Conservation (phyloP, 1,284 basidiomycete species). For the Marasmius tenuissimus region DNA sequence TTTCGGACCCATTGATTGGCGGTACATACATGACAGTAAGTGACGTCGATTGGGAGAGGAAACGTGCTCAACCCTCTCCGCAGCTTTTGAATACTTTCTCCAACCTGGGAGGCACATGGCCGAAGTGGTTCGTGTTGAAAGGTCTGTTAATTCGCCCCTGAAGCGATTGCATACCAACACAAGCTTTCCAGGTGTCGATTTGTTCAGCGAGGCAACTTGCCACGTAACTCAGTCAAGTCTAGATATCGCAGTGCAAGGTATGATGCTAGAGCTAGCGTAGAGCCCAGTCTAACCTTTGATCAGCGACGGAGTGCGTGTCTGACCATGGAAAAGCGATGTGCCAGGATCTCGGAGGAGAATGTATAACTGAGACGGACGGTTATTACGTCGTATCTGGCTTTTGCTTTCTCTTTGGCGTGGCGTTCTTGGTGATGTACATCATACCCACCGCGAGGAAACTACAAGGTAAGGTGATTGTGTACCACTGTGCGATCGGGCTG, state of each 20-base stretch:
- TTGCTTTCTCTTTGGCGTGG: slow-evolving; percentile 76
- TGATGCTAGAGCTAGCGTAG: neutral
- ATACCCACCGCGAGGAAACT: slow-evolving; percentile 83
- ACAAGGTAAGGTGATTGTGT: slow-evolving; percentile 65
- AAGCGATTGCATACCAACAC: slow-evolving; percentile 5
- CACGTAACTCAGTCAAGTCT: slow-evolving; percentile 56
- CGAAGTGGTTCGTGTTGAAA: slow-evolving; percentile 90
- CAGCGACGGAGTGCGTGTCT: slow-evolving; percentile 84
- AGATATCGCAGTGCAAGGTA: slow-evolving; percentile 58
- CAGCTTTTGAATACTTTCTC: slow-evolving; percentile 94
- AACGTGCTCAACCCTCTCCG: neutral
- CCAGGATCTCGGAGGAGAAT: slow-evolving; percentile 74
- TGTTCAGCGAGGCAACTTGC: slow-evolving; percentile 83
- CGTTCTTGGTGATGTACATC: slow-evolving; percentile 77
- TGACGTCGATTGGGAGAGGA: neutral
- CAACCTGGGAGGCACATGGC: slow-evolving; percentile 98
- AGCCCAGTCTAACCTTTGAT: slow-evolving; percentile 11
- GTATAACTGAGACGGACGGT: slow-evolving; percentile 85
- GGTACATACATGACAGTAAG: slow-evolving; percentile 97
- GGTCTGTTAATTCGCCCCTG: slow-evolving; percentile 37
- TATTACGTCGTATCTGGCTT: slow-evolving; percentile 87
- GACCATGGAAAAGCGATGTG: slow-evolving; percentile 87
- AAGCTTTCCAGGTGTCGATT: slow-evolving; percentile 67
- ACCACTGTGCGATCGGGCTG: slow-evolving; percentile 1
- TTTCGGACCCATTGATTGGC: slow-evolving; percentile 96